These are phyloP conservation scores for Trifolium dubium DNA, from an alignment of 306 rosid genomes.

Conservation along the genomic window DNA sequence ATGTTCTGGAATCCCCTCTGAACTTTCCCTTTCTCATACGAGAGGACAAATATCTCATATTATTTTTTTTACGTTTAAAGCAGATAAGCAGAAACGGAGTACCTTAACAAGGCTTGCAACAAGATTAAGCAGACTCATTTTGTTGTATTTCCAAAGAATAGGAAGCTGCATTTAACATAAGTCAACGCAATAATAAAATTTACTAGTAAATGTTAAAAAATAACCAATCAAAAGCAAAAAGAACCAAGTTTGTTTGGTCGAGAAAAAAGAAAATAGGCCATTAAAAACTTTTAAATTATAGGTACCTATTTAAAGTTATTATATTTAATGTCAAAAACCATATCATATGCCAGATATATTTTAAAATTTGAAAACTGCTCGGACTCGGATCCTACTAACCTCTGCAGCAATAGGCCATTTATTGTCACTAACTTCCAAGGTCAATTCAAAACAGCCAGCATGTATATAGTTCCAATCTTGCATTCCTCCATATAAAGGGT, in stretches of 20 bases:
- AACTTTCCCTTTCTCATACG: neutral
- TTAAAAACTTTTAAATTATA: neutral
- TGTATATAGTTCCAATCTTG: constrained; percentile 96
- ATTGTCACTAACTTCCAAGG: constrained; percentile 86
- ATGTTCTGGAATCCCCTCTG: neutral
- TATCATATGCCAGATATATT: neutral
- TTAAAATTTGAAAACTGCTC: constrained; percentile 21
- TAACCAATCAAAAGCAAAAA: constrained; percentile 6
- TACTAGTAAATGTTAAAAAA: neutral
- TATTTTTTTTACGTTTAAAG: constrained; percentile 24
- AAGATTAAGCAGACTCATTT: constrained; percentile 92
- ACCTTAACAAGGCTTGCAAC: constrained; percentile 85
- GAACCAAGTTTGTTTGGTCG: neutral
- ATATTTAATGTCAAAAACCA: neutral
- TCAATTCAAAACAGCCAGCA: constrained; percentile 87
- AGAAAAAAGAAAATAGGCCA: neutral
- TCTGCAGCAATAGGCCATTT: constrained; percentile 92
- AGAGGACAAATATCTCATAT: constrained; percentile 28
- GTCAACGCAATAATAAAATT: constrained; percentile 29
- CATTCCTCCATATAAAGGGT: constrained; percentile 97
- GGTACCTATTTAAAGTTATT: neutral
- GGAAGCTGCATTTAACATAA: constrained; percentile 73
- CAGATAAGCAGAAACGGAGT: constrained; percentile 37
- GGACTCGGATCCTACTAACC: constrained; percentile 53
- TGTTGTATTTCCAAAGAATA: constrained; percentile 82